Base-by-base conservation (phyloP, 1,284 basidiomycete species). In the Boletus smithii region DNA sequence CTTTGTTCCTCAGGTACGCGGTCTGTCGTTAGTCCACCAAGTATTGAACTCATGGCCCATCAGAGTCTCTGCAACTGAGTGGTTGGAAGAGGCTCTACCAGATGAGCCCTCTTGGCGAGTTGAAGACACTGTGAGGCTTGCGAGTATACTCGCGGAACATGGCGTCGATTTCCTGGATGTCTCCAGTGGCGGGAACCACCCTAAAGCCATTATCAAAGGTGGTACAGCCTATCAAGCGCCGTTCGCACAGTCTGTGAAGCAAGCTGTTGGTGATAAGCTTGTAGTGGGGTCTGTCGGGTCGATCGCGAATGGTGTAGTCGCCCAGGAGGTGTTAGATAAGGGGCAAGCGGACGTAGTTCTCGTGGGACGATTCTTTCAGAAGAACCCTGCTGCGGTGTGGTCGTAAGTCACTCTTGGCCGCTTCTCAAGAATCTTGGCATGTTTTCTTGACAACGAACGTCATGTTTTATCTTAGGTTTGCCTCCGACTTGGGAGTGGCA, bases 111-210 rank as follows among this genome's bases (percentile, higher is more conserved):
- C 71, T 22, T 86, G 83, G 83, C 75, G 76, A 4, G 57, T 78
- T 4, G 77, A 84, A 59, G 84, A 87, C 58, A 81, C 77, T 8
- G 74, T 75, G 24, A 64, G 72, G 30, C 66, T 86, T 22, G 73
- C 77, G 5, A 63, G 67, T 22, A 69, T 80, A 53, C 70, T 87
- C 3, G 66, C 67, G 20, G 74, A 77, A 14, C 70, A 75, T n/a
- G 83, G 83, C 3, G 73, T 88, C 34, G 84, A 86, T 59, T 70
- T 87, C 33, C 65, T 88, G 32, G 85, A 88, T 55, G 71, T 84
- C 32, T 81, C 78, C n/a, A 72, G 73, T 2, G 83, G 79, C 7
- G 85, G 83, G 2, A 80, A 75, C 52, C 74, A 75, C 51, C 59
- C 69, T 1, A 63, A 71, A 33, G 76, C 79, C 50, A 64, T 70